Conservation (phyloP, 169 alveolate genomes). For the Eimeria brunetti region DNA sequence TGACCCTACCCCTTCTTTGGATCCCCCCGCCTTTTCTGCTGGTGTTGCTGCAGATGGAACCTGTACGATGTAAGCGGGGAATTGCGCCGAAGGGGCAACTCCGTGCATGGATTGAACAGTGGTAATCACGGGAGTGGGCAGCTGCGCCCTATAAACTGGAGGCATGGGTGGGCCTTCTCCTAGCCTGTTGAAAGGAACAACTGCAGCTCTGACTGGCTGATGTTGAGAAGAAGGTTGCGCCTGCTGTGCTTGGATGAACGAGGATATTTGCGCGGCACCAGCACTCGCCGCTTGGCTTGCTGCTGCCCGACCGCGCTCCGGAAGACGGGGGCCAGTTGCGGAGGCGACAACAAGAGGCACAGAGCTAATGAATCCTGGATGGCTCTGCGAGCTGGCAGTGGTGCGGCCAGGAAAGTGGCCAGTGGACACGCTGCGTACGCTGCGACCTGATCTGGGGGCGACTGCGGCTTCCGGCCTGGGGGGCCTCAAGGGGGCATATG, state of each 20-base stretch:
- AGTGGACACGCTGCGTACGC: conserved; percentile 18
- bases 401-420: conserved; percentile 32
- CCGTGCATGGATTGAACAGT: neutral
- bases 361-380: neutral
- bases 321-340: neutral
- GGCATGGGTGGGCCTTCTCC: conserved; percentile 4
- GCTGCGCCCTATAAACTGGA: conserved; percentile 1
- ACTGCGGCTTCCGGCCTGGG: neutral
- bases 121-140: conserved; percentile 1
- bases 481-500: neutral
- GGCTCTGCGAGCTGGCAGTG: conserved; percentile 3
- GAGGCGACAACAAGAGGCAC: neutral
- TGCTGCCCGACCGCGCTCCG: conserved; percentile 4
- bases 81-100: neutral
- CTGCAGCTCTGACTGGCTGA: conserved; percentile 3
- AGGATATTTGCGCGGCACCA: neutral
- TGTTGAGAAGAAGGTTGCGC: neutral
- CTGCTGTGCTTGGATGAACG: conserved; percentile 1
- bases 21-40: neutral
- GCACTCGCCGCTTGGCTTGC: neutral
- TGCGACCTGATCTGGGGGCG: conserved; percentile 33
- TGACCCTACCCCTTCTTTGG: neutral
- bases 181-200: neutral
- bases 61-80: neutral
- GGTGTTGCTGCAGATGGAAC: neutral